Base-by-base conservation (phyloP, 106 monocot species). In the Phalaenopsis aphrodite region DNA sequence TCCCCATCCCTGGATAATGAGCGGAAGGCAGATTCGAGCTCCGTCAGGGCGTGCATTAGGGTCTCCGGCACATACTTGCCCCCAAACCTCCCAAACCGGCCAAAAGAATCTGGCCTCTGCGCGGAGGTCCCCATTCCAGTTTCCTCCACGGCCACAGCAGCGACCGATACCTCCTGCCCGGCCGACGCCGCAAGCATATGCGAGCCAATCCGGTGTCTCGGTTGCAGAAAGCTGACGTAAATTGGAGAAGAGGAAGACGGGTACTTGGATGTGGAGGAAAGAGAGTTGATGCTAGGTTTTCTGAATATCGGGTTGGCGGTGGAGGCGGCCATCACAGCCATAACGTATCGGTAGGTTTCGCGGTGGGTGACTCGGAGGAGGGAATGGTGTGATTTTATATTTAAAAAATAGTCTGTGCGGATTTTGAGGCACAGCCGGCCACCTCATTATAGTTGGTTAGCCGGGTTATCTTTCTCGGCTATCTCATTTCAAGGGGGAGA, bases 1-100 rank as follows among this genome's bases (percentile, higher is more conserved):
- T 74, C 82, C 4, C 77, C 78, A 65, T 95, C 95, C 43, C 72
- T 72, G 38, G 88, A 78, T 77, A 90, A 79, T 8, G 57, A 36
- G 38, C 23, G 71, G 66, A 93, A 90, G 30, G 93, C 93, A 41
- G 42, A 58, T 81, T 93, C 92, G 41, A 93, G 89, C 85, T 93
- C 90, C 6, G 87, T 58, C 3, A 91, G 80, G 3, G 91, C 95
- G 15, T 93, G 82, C 95, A 95, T 93, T 36, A 93, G 89, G 36
- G 95, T 95, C 77, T 95, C 95, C 14, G 95, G 95, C 36, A 95
- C 95, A 42, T 95, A 95, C 87, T 93, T 95, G 67, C 95, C 95
- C 43, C 95, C 95, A 66, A 93, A 95, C 78, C 74, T 87, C 58
- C 93, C 93, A 72, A 93, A 93, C 78, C 93, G 39, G 17, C 95